Conservation (phyloP, 768 basidiomycete genomes). For the Goffeauzyma gilvescens region DNA sequence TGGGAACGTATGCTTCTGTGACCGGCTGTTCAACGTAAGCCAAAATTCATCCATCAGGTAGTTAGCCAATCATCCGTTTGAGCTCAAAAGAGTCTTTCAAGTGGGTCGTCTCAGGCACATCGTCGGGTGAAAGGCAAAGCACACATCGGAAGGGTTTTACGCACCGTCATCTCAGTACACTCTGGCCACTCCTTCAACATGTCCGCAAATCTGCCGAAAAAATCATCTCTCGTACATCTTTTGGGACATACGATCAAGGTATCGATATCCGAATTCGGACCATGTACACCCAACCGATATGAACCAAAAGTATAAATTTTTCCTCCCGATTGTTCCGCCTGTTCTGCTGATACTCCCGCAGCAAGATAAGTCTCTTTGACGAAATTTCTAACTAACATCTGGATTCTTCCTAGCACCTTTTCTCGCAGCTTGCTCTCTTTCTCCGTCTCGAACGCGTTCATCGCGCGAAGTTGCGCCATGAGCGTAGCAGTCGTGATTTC, state of each 20-base stretch:
- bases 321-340: conserved; percentile 76
- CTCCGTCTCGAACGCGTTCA: conserved; percentile 75
- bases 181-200: conserved; percentile 73
- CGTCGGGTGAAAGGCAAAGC: too few species aligned
- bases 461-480: conserved; percentile 71
- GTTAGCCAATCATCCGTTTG: not conserved
- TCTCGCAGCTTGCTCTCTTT: conserved; percentile 63
- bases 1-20: conserved; percentile 87
- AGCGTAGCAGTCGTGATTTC: too few species aligned
- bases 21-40: conserved; percentile 56
- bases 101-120: too few species aligned
- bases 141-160: too few species aligned
- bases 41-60: not conserved
- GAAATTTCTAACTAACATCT: conserved; percentile 77
- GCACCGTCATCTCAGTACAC: conserved; percentile 69
- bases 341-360: conserved; percentile 61
- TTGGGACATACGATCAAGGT: conserved; percentile 95
- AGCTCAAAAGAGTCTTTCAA: too few species aligned
- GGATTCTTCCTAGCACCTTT: conserved; percentile 72
- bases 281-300: conserved; percentile 86
- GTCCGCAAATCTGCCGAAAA: conserved; percentile 73
- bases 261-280: conserved; percentile 90
- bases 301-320: conserved; percentile 99
- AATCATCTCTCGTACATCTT: conserved; percentile 86
- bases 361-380: conserved; percentile 52